A percentile compares a stretch with the other conserved stretches of the same genome.
Evolutionary conservation across 768 basidiomycete species (phyloP).

Genomic region (Panaeolus cyanescens): DNA sequence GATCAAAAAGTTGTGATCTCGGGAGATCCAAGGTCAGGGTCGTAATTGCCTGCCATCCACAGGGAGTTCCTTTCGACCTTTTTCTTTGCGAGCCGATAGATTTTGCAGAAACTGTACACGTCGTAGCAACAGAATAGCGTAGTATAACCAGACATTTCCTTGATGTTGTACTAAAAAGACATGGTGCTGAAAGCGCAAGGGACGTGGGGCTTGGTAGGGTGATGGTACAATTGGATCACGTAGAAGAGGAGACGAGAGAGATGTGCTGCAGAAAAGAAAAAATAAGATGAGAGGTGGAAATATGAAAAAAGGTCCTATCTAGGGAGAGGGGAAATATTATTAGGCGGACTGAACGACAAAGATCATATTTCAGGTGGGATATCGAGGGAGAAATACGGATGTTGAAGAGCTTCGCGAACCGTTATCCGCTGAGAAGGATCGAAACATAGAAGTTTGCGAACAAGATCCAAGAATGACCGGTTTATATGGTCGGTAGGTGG

Average conservation of each 20-base stretch:
- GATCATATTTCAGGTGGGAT: slow-evolving; percentile 69
- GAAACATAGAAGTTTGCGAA: slow-evolving; percentile 84
- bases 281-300: slow-evolving; percentile 20
- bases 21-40: neutral
- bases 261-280: slow-evolving; percentile 18
- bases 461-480: slow-evolving; percentile 83
- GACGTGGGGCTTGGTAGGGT: slow-evolving; percentile 18
- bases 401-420: slow-evolving; percentile 84
- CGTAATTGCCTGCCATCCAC: neutral
- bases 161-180: slow-evolving; percentile 28
- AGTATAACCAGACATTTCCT: slow-evolving; percentile 25
- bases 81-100: slow-evolving; percentile 2
- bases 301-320: slow-evolving; percentile 19
- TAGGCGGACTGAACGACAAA: neutral
- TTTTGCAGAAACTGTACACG: slow-evolving; percentile 13
- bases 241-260: slow-evolving; percentile 15
- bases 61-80: neutral
- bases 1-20: slow-evolving; percentile 1
- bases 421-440: slow-evolving; percentile 88
- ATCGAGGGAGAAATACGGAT: slow-evolving; percentile 79
- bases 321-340: slow-evolving; percentile 8
- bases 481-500: slow-evolving; percentile 74
- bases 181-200: slow-evolving; percentile 8
- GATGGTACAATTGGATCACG: slow-evolving; percentile 30
- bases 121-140: slow-evolving; percentile 20